Evolutionary conservation across 225 moss, liverwort and hornwort species (phyloP).

Genomic region (Pseudoscleropodium purum): DNA sequence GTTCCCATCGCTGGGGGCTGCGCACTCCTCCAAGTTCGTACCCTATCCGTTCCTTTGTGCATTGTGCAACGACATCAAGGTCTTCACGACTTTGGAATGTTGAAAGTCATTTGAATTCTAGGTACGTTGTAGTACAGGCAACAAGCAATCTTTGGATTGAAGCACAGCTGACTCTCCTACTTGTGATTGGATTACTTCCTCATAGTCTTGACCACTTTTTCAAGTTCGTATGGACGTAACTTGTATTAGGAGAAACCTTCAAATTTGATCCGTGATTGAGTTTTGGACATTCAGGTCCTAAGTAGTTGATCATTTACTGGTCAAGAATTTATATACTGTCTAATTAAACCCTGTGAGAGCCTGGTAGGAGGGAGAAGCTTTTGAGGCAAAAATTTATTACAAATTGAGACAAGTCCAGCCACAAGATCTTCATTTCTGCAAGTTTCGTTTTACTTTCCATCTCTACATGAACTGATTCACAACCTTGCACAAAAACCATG

Average conservation of each 20-base stretch:
- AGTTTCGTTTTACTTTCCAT: neutral
- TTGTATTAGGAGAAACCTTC: neutral
- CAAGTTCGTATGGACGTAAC: neutral
- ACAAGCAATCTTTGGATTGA: neutral
- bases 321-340: neutral
- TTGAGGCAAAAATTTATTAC: neutral
- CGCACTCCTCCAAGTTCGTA: slow-evolving; percentile 39
- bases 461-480: neutral
- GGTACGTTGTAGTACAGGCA: neutral
- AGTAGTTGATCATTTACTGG: neutral
- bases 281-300: neutral
- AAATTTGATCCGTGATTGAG: neutral
- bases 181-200: neutral
- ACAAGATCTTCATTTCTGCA: neutral
- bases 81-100: neutral
- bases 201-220: neutral
- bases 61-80: neutral
- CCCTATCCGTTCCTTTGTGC: neutral
- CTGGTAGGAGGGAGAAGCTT: neutral
- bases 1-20: slow-evolving; percentile 29
- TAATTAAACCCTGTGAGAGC: neutral
- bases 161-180: neutral
- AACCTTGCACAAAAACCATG: neutral
- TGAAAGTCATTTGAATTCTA: neutral
- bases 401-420: neutral